Conservation (phyloP, 2,329 filamentous ascomycete species). For the Fusarium anthophilum region DNA sequence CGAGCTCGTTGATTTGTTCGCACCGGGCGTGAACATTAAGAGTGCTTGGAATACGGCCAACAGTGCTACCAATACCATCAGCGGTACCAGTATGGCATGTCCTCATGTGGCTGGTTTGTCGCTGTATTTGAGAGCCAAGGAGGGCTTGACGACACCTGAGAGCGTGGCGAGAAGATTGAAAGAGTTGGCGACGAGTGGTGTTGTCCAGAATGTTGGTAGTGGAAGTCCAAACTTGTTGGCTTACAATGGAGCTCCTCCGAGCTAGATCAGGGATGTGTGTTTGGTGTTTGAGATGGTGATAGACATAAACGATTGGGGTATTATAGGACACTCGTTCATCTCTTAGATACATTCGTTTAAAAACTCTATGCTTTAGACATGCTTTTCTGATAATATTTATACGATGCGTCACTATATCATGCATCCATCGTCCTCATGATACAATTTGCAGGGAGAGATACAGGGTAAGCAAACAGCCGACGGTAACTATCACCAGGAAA, state of each 20-base stretch:
- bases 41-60: constrained; percentile 57
- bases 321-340: constrained; percentile 1
- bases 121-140: constrained; percentile 57
- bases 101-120: constrained; percentile 69
- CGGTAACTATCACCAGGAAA: background rate
- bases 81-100: constrained; percentile 70
- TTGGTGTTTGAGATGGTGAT: background rate
- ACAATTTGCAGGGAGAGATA: background rate
- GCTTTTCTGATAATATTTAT: too few species aligned
- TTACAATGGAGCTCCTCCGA: constrained; percentile 54
- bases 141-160: constrained; percentile 52
- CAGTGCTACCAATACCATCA: constrained; percentile 57
- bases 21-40: constrained; percentile 57
- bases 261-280: background rate
- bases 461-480: background rate
- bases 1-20: constrained; percentile 58
- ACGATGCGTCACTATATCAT: too few species aligned
- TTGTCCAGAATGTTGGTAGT: constrained; percentile 46
- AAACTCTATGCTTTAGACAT: background rate
- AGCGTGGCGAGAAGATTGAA: constrained; percentile 54
- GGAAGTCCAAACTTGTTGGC: constrained; percentile 57
- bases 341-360: constrained; percentile 4
- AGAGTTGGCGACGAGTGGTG: constrained; percentile 52
- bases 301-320: background rate
- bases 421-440: background rate